A percentile compares a stretch with the other conserved stretches of the same genome.
Evolutionary conservation across 768 basidiomycete species (phyloP).

Genomic region (Mrakia hoshinonis): DNA sequence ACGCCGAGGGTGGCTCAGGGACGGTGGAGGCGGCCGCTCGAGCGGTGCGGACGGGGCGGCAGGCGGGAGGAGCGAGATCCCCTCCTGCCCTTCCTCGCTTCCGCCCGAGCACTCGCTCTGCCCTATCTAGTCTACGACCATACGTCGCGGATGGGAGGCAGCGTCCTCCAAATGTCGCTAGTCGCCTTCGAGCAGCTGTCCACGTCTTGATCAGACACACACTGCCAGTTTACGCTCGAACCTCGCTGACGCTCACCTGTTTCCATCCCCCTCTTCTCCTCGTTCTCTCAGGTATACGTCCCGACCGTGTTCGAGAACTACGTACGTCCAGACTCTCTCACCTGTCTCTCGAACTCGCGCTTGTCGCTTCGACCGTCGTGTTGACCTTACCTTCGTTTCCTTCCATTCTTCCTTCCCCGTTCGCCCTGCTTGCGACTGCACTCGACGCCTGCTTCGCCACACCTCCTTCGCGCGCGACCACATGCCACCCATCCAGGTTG

Average conservation of each 20-base stretch:
- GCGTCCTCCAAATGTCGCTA: no score
- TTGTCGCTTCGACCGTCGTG: neutral
- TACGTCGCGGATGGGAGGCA: no score
- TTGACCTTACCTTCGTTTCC: neutral
- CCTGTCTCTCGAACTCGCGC: neutral
- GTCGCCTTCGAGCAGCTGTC: no score
- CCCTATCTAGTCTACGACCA: neutral
- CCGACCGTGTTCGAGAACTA: slow-evolving; percentile 99
- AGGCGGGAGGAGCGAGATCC: neutral
- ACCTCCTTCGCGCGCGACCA: neutral
- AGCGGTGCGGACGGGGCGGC: no score
- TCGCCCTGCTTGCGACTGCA: neutral
- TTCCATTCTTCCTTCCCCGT: neutral
- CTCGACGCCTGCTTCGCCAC: neutral
- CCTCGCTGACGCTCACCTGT: neutral
- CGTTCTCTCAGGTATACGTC: slow-evolving; percentile 71
- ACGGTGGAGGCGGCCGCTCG: no score
- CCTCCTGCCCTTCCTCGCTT: neutral
- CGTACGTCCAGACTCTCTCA: neutral
- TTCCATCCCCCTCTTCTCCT: neutral
- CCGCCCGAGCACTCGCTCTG: neutral
- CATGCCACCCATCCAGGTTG: slow-evolving; percentile 43
- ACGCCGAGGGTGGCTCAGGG: no score
- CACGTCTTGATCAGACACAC: no score
- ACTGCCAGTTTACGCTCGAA: no score